These are phyloP conservation scores for Pezicula neosporulosa DNA, from an alignment of 2,329 filamentous ascomycete species.

Conservation along the genomic window DNA sequence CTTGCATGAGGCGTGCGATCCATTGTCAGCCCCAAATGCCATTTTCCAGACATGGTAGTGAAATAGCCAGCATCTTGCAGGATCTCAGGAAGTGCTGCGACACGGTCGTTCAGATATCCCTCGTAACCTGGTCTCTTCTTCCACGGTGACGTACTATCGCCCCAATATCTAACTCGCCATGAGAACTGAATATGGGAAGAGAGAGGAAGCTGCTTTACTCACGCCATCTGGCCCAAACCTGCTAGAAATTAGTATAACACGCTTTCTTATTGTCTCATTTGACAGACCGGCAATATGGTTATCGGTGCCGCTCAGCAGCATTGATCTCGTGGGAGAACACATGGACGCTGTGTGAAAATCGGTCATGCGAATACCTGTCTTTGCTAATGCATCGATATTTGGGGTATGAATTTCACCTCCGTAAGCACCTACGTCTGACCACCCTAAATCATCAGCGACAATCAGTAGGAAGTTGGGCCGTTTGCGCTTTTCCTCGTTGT, in stretches of 20 bases:
- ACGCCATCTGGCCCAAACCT: no score
- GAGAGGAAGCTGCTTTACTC: no score
- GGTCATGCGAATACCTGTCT: constrained; percentile 54
- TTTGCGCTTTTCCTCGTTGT: constrained; percentile 19
- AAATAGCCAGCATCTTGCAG: constrained; percentile 55
- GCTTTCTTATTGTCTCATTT: constrained; percentile 40
- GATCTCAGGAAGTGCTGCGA: constrained; percentile 55
- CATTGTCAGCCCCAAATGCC: constrained; percentile 57
- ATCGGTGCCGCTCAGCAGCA: constrained; percentile 65
- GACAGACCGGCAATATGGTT: constrained; percentile 57
- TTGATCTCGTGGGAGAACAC: constrained; percentile 61
- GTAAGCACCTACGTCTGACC: constrained; percentile 55
- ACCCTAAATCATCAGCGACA: constrained; percentile 57
- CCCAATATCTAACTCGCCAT: no score
- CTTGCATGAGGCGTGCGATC: constrained; percentile 52
- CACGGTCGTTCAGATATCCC: constrained; percentile 58
- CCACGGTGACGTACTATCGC: not conserved
- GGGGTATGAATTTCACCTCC: constrained; percentile 59
- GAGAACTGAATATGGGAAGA: no score
- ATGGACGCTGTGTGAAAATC: constrained; percentile 64
- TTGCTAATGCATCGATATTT: constrained; percentile 47
- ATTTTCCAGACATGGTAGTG: constrained; percentile 60
- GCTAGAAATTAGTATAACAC: no score
- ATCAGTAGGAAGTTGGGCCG: constrained; percentile 58
- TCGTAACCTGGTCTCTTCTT: constrained; percentile 45